phyloP scores from a whole-genome alignment of 208 protist species.

The Kentomonas sorsogonicus region DNA sequence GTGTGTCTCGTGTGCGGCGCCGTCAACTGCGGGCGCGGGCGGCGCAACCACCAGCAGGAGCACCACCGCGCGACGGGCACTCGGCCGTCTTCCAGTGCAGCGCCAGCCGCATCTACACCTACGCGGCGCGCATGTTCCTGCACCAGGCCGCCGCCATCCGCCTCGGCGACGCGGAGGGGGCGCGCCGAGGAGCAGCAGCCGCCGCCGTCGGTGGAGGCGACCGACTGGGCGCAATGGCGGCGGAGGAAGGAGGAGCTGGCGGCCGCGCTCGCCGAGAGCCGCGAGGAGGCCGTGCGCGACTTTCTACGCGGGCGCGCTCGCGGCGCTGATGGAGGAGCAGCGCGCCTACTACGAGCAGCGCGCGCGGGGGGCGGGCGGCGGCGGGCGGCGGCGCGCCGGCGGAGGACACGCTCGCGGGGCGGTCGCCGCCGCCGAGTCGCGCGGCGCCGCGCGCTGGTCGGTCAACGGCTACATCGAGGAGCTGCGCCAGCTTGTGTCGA shows the following conservation, averaged over 20 bases:
- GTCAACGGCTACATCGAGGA: conserved; percentile 27
- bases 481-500: conserved; percentile 14
- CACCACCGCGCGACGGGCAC: conserved; percentile 66
- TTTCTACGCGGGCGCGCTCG: conserved; percentile 33
- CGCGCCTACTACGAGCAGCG: conserved; percentile 15
- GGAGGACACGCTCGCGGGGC: not conserved
- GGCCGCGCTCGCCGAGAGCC: conserved; percentile 33
- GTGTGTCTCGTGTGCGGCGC: conserved; percentile 79
- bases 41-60: conserved; percentile 36
- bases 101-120: conserved; percentile 67
- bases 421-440: conserved; percentile 16
- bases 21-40: conserved; percentile 61
- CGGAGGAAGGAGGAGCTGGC: conserved; percentile 22
- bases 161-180: conserved; percentile 33
- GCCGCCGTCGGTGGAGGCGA: conserved; percentile 27
- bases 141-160: conserved; percentile 75
- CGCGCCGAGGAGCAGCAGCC: not conserved
- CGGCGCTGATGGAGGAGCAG: conserved; percentile 32
- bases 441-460: conserved; percentile 12
- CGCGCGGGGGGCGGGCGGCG: not conserved
- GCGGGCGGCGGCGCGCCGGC: not conserved
- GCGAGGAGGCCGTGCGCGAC: conserved; percentile 29
- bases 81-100: conserved; percentile 65
- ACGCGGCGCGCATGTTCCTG: conserved; percentile 53
- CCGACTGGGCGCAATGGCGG: conserved; percentile 18